Percentiles rank a stretch among this genome's conserved stretches.
phyloP scores from a whole-genome alignment of 495 filamentous ascomycete genomes.

The Paragyromitra xinjiangensis region DNA sequence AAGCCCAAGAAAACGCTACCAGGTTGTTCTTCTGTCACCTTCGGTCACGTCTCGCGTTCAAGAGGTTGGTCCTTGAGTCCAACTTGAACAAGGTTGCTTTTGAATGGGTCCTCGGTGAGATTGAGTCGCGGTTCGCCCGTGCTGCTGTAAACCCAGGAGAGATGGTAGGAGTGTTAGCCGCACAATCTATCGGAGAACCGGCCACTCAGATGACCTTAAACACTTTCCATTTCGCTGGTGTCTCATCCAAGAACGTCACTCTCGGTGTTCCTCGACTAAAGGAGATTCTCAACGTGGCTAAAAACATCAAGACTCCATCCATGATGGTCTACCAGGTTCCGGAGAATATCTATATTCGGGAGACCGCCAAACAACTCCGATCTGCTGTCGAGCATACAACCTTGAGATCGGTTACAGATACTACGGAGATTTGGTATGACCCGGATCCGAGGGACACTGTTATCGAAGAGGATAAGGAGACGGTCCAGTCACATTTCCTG shows the following conservation, averaged over 20 bases:
- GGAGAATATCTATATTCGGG: conserved; percentile 68
- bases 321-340: conserved; percentile 90
- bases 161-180: conserved; percentile 98
- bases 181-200: conserved; percentile 97
- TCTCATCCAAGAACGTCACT: conserved; percentile 99
- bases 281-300: conserved; percentile 97
- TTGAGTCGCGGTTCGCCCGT: conserved; percentile 83
- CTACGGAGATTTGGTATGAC: conserved; percentile 97
- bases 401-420: conserved; percentile 85
- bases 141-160: conserved; percentile 88
- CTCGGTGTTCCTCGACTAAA: conserved; percentile 98
- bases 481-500: conserved; percentile 97
- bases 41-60: conserved; percentile 89
- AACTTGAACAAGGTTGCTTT: conserved; percentile 91
- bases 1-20: conserved; percentile 89
- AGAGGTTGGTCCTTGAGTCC: conserved; percentile 82
- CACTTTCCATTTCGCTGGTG: conserved; percentile 99
- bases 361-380: conserved; percentile 83
- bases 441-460: conserved; percentile 85
- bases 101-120: conserved; percentile 87
- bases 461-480: conserved; percentile 87
- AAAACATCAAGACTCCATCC: conserved; percentile 97
- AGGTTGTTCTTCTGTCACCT: conserved; percentile 89
- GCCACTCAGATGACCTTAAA: conserved; percentile 99
- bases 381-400: conserved; percentile 94